Evolutionary conservation across 2,329 filamentous ascomycete species (phyloP), one percentile per base, ranked within the genome.

Genomic region (Chaetomium sp.): DNA sequence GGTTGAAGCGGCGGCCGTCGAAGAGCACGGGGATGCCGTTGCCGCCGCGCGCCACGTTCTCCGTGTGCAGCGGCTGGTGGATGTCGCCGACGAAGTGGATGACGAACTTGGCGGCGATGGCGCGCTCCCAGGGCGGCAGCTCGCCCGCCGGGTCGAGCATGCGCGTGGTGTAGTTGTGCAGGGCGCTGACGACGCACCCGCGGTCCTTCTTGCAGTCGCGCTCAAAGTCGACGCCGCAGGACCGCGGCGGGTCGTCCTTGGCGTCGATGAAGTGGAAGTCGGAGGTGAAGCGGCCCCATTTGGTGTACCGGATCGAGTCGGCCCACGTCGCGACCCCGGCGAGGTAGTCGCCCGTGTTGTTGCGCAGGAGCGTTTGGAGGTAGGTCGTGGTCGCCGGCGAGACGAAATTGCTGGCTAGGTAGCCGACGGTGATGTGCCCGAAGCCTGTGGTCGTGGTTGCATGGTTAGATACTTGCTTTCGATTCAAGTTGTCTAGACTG

Each of bases 201-300:
- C 51, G 49, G 12, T 76, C 78, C 10, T 75, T 78, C 68, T 87
- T 84, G 78, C 87, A 90, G 76, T 90, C 87, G 61, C 87, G 83
- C 27, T 79, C 77, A 64, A 82, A 82, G 70, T 85, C 80, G 68
- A 90, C 82, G 65, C 80, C 80, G 77, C 87, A 90, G 54, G 75
- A 78, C 19, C 72, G 71, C 0, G 87, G 87, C 62, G 87, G 87
- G 70, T 77, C 75, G 75, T 90, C 87, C 71, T 88, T 82, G 65
- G 87, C 87, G 74, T 90, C 87, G 76, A 90, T 90, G 77, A 86
- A 90, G 79, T 90, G 87, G 75, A 88, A 88, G 38, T 82, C 82
- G 68, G 81, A 84, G 9, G 83, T 86, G 75, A 86, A 90, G 45
- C 80, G 79, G 16, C 85, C 87, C 78, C 84, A 87, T 74, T 82